Evolutionary conservation across 306 rosid species (phyloP).

Genomic region (Benincasa hispida): DNA sequence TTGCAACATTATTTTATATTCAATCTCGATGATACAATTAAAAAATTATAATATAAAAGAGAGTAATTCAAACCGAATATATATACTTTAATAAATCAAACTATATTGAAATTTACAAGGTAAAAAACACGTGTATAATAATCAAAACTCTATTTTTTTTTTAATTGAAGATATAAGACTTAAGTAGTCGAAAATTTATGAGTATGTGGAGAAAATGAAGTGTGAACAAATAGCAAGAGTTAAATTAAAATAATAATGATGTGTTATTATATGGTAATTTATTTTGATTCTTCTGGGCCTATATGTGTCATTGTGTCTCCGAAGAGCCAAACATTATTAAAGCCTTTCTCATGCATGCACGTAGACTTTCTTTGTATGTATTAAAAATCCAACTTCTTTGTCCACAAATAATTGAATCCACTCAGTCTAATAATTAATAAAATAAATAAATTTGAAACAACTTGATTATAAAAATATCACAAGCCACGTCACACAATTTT

Average conservation of each 20-base stretch:
- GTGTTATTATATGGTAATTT: not conserved
- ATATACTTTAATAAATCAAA: too few relatives aligned
- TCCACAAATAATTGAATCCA: not conserved
- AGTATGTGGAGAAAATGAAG: not conserved
- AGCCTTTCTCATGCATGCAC: constrained; percentile 1
- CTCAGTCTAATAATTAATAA: too few relatives aligned
- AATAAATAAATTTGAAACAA: too few relatives aligned
- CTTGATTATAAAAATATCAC: not conserved
- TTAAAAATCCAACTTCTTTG: not conserved
- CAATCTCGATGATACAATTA: too few relatives aligned
- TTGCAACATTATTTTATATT: too few relatives aligned
- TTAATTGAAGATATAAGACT: too few relatives aligned
- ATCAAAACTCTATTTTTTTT: too few relatives aligned
- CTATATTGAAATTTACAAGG: too few relatives aligned
- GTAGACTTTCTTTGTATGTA: not conserved
- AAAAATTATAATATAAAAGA: too few relatives aligned
- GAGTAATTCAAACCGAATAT: too few relatives aligned
- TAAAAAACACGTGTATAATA: too few relatives aligned
- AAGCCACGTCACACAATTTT: not conserved
- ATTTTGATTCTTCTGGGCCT: not conserved
- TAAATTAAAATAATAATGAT: not conserved
- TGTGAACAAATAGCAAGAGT: not conserved
- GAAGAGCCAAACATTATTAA: not conserved
- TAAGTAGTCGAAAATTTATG: too few relatives aligned
- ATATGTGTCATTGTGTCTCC: constrained; percentile 3